Conservation (phyloP, 192 early-diverging fungal genomes). For the Coemansia sp. region DNA sequence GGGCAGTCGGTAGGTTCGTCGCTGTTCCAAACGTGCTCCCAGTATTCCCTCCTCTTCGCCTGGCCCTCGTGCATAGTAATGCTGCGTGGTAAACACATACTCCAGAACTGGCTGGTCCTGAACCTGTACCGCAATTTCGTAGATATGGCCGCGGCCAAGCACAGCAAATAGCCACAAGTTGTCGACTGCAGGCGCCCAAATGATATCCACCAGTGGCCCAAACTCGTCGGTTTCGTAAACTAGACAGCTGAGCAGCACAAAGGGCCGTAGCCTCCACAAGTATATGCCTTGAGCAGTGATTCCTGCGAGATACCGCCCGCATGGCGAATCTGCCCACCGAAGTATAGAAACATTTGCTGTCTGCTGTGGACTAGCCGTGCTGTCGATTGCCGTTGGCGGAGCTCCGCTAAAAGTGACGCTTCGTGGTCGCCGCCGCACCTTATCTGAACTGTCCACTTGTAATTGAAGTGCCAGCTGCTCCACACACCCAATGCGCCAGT, state of each 20-base stretch:
- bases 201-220: constrained; percentile 35
- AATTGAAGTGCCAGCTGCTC: constrained; percentile 41
- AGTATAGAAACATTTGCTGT: constrained; percentile 2
- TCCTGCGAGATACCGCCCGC: constrained; percentile 25
- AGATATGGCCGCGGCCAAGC: constrained; percentile 29
- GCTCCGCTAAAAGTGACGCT: constrained; percentile 36
- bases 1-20: constrained; percentile 32
- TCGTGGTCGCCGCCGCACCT: constrained; percentile 16
- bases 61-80: constrained; percentile 44
- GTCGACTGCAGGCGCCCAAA: constrained; percentile 14
- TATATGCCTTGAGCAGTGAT: constrained; percentile 35
- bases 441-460: constrained; percentile 2
- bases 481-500: constrained; percentile 48
- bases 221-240: constrained; percentile 35
- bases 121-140: constrained; percentile 31
- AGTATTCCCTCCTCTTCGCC: constrained; percentile 44
- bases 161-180: constrained; percentile 23
- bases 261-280: constrained; percentile 44
- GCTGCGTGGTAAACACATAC: constrained; percentile 39
- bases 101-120: constrained; percentile 22
- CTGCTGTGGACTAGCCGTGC: not conserved
- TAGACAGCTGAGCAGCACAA: constrained; percentile 41
- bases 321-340: constrained; percentile 30
- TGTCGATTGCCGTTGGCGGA: not conserved
- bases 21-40: constrained; percentile 29